Conservation (phyloP, 306 rosid genomes). For the Fragaria ananassa region DNA sequence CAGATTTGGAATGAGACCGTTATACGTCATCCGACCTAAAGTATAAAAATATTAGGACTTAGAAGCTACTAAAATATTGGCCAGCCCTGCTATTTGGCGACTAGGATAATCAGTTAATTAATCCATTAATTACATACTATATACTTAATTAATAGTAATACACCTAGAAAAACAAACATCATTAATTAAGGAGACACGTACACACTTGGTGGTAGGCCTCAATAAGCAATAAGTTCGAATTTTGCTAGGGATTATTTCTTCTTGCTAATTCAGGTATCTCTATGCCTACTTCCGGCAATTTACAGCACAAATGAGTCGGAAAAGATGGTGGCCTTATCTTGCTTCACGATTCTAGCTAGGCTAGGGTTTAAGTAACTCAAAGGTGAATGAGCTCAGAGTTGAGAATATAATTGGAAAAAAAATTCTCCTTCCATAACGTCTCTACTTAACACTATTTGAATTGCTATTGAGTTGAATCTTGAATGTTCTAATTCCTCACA, state of each 20-base stretch:
- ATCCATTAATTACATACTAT: neutral
- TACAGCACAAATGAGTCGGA: neutral
- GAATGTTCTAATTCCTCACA: neutral
- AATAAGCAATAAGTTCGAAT: neutral
- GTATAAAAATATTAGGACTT: neutral
- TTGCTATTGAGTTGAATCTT: neutral
- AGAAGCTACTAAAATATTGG: neutral
- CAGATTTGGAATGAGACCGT: neutral
- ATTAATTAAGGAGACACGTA: neutral
- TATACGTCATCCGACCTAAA: neutral
- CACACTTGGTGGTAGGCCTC: neutral
- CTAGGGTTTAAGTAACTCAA: neutral
- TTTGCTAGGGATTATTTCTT: neutral
- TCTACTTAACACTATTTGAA: too few relatives aligned
- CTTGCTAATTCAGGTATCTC: neutral
- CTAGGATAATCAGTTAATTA: neutral
- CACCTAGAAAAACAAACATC: neutral
- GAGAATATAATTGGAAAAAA: neutral
- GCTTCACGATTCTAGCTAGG: neutral
- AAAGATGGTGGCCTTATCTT: neutral
- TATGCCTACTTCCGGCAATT: neutral
- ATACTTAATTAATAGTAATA: too few relatives aligned
- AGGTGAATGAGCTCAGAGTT: neutral
- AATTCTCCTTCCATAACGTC: neutral
- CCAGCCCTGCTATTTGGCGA: neutral